phyloP scores from a whole-genome alignment of 768 basidiomycete genomes.

The Termitomyces sp. region DNA sequence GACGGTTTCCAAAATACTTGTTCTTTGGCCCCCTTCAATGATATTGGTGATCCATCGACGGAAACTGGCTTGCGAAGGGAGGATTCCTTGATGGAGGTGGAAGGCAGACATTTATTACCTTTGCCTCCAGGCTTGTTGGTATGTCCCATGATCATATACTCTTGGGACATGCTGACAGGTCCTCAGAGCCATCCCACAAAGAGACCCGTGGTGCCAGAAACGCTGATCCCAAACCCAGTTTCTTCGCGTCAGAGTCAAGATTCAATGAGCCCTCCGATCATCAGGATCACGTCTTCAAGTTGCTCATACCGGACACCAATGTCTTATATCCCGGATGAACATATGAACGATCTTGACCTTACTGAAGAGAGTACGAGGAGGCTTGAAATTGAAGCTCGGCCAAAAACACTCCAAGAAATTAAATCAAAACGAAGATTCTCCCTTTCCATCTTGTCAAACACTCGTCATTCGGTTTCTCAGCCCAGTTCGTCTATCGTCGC shows the following conservation, averaged over 20 bases:
- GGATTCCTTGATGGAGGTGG: not conserved
- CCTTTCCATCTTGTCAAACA: conserved; percentile 21
- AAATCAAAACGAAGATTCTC: conserved; percentile 32
- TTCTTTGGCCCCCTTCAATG: not conserved
- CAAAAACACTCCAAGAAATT: conserved; percentile 28
- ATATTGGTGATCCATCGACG: not conserved
- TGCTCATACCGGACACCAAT: conserved; percentile 7
- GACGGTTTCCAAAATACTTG: not conserved
- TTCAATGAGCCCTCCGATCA: conserved; percentile 7
- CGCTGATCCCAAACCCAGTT: conserved; percentile 9
- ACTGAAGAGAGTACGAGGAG: not conserved
- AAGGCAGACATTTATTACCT: conserved; percentile 3
- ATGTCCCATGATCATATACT: not conserved
- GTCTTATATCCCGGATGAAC: not conserved
- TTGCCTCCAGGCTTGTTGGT: conserved; percentile 23
- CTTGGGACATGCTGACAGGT: not conserved
- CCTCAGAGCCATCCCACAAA: conserved; percentile 8
- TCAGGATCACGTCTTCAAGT: conserved; percentile 16
- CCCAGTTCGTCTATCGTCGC: conserved; percentile 9
- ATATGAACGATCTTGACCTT: not conserved
- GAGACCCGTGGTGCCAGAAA: conserved; percentile 12
- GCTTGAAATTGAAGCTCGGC: conserved; percentile 15
- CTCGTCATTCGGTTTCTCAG: conserved; percentile 15
- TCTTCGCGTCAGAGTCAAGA: not conserved
- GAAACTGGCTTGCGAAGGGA: not conserved